A percentile compares a stretch with the other conserved stretches of the same genome.
Conservation (phyloP, 352 stramenopile species). For the Globisporangium alternatum region DNA sequence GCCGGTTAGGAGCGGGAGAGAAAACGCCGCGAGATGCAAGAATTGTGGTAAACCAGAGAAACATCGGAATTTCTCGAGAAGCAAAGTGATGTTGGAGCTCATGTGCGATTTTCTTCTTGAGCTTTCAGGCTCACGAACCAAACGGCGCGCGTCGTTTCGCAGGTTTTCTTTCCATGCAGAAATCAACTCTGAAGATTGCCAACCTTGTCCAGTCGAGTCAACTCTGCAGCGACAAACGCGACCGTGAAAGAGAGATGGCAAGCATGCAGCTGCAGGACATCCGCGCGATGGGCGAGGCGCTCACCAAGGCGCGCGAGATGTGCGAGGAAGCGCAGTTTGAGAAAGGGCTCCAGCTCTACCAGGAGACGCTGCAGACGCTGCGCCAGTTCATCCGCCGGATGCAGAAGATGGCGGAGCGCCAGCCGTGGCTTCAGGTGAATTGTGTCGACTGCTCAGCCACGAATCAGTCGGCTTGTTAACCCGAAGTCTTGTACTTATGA, state of each 20-base stretch:
- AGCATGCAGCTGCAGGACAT: conserved; percentile 63
- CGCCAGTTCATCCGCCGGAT: conserved; percentile 65
- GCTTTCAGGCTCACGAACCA: neutral
- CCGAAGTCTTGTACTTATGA: neutral
- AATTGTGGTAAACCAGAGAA: conserved; percentile 5
- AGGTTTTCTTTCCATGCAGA: neutral
- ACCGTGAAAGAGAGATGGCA: conserved; percentile 18
- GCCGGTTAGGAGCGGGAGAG: neutral
- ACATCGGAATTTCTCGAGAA: conserved; percentile 12
- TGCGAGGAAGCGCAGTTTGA: conserved; percentile 68
- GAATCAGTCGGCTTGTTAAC: neutral
- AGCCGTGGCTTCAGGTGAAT: conserved; percentile 71
- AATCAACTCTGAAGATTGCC: neutral
- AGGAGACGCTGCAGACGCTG: conserved; percentile 53
- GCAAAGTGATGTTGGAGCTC: neutral
- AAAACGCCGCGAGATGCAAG: neutral
- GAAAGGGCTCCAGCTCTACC: conserved; percentile 52
- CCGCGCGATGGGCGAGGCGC: conserved; percentile 58
- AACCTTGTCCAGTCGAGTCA: neutral
- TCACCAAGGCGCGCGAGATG: conserved; percentile 56
- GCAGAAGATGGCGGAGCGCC: conserved; percentile 70
- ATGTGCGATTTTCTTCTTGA: neutral
- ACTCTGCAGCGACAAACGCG: neutral
- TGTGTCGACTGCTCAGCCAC: neutral
- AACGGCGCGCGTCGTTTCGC: conserved; percentile 1